phyloP scores from a whole-genome alignment of 2,329 filamentous ascomycete genomes.

The Aspergillus fumigatiaffinis region DNA sequence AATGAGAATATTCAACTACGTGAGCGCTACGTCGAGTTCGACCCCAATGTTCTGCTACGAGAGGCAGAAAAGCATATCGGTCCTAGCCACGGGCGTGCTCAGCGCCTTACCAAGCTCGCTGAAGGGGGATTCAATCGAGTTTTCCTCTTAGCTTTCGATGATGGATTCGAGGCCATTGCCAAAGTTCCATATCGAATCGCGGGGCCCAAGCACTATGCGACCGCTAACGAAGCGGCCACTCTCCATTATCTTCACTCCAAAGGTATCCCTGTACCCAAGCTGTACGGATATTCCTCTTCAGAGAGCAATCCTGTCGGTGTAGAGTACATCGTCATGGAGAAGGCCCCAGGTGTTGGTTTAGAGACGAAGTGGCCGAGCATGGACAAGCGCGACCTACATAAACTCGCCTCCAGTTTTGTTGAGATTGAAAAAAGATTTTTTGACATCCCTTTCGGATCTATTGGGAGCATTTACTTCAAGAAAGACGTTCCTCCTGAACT shows the following conservation, averaged over 20 bases:
- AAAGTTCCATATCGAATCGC: slow-evolving; percentile 18
- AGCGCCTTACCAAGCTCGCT: slow-evolving; percentile 7
- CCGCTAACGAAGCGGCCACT: slow-evolving; percentile 24
- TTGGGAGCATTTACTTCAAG: slow-evolving; percentile 21
- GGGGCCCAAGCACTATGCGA: slow-evolving; percentile 13
- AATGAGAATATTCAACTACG: slow-evolving; percentile 13
- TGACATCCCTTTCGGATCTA: slow-evolving; percentile 13
- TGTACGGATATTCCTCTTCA: slow-evolving; percentile 21
- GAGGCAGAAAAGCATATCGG: slow-evolving; percentile 11
- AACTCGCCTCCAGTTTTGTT: slow-evolving; percentile 17
- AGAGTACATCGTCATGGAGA: slow-evolving; percentile 23
- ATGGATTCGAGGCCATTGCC: slow-evolving; percentile 14
- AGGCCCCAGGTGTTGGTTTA: slow-evolving; percentile 15
- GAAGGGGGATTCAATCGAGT: slow-evolving; percentile 18
- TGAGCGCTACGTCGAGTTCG: slow-evolving; percentile 15
- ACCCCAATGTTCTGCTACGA: slow-evolving; percentile 10
- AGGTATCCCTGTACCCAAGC: slow-evolving; percentile 16
- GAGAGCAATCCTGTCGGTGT: slow-evolving; percentile 17
- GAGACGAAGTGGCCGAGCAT: slow-evolving; percentile 17
- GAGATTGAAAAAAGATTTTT: slow-evolving; percentile 18
- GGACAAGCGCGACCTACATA: slow-evolving; percentile 13
- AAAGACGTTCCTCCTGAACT: slow-evolving; percentile 8
- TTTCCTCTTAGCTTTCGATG: slow-evolving; percentile 16
- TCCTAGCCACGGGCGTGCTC: slow-evolving; percentile 9
- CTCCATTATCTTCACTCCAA: slow-evolving; percentile 16